These are phyloP conservation scores for Neodidymelliopsis sp. DNA, from an alignment of 2,329 filamentous ascomycete species.

Conservation along the genomic window DNA sequence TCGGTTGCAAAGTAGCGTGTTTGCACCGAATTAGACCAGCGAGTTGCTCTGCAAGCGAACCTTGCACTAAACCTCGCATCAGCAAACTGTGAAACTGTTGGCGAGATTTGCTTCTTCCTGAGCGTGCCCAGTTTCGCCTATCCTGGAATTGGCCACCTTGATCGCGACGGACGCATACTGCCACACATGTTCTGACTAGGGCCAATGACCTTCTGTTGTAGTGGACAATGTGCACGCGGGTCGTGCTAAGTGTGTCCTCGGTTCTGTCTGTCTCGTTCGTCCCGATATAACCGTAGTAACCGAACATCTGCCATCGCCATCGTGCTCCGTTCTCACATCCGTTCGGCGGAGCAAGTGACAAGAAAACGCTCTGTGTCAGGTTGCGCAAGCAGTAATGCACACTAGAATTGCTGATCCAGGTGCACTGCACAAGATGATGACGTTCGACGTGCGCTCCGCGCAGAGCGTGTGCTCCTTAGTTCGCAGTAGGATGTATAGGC, in stretches of 20 bases:
- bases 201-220: not conserved
- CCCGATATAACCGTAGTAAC: not conserved
- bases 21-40: too few relatives aligned
- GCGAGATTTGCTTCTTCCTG: too few relatives aligned
- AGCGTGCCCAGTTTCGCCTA: too few relatives aligned
- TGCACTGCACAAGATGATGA: slow-evolving; percentile 6
- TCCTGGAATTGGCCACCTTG: not conserved
- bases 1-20: too few relatives aligned
- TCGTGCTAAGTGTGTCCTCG: not conserved
- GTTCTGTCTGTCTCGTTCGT: not conserved
- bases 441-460: not conserved
- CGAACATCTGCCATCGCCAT: not conserved
- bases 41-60: too few relatives aligned
- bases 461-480: not conserved
- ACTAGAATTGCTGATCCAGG: not conserved
- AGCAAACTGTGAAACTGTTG: too few relatives aligned
- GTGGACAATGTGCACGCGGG: not conserved
- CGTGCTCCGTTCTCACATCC: not conserved
- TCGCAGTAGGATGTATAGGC: slow-evolving; percentile 15
- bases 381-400: not conserved
- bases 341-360: not conserved
- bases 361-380: too few relatives aligned
- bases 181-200: not conserved
- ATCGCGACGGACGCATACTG: too few relatives aligned
- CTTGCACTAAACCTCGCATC: too few relatives aligned